phyloP scores from a whole-genome alignment of 2,329 filamentous ascomycete species.

The Elsinoe necatrix region DNA sequence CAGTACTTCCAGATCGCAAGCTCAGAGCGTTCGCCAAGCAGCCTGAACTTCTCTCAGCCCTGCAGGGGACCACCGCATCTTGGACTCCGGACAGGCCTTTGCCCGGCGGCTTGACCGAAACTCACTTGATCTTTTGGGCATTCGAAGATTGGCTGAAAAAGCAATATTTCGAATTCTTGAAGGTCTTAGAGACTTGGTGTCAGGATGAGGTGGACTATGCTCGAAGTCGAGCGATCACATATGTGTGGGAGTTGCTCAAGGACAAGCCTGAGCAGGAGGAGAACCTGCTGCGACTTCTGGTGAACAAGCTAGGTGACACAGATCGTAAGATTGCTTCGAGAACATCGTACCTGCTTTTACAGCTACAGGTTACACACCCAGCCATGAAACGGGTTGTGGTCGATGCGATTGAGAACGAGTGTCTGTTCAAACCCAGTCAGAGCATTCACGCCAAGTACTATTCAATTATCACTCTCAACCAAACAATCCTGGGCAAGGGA shows the following conservation, averaged over 20 bases:
- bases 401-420: slow-evolving; percentile 74
- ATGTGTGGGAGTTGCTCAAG: slow-evolving; percentile 82
- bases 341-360: slow-evolving; percentile 85
- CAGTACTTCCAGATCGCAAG: slow-evolving; percentile 77
- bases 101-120: slow-evolving; percentile 63
- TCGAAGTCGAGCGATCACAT: slow-evolving; percentile 76
- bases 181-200: slow-evolving; percentile 85
- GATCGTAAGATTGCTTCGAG: slow-evolving; percentile 93
- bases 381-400: slow-evolving; percentile 89
- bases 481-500: slow-evolving; percentile 80
- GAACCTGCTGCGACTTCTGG: slow-evolving; percentile 78
- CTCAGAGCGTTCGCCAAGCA: slow-evolving; percentile 72
- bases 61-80: slow-evolving; percentile 53
- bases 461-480: slow-evolving; percentile 91
- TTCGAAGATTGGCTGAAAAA: slow-evolving; percentile 95
- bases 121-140: slow-evolving; percentile 77
- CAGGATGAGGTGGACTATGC: slow-evolving; percentile 94
- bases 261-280: slow-evolving; percentile 97
- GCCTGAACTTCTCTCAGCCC: slow-evolving; percentile 61
- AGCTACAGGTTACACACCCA: slow-evolving; percentile 80
- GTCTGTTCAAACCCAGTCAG: slow-evolving; percentile 80
- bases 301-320: slow-evolving; percentile 94
- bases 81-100: slow-evolving; percentile 66
- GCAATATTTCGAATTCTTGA: slow-evolving; percentile 85
- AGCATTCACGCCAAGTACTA: slow-evolving; percentile 88